phyloP scores from a whole-genome alignment of 2,329 filamentous ascomycete genomes.

The Fusarium palustre region DNA sequence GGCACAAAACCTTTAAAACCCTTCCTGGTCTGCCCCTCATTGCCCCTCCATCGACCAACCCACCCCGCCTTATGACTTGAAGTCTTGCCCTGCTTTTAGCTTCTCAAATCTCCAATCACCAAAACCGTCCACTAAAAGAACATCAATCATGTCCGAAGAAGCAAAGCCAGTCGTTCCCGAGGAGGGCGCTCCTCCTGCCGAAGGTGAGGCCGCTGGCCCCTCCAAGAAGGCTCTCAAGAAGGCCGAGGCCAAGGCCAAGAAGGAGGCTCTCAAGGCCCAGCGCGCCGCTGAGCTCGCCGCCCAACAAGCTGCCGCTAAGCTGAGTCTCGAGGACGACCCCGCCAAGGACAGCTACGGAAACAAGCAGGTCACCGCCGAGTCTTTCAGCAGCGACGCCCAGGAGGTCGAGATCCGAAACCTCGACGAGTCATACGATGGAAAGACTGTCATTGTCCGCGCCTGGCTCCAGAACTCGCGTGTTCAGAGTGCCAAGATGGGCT shows the following conservation, averaged over 20 bases:
- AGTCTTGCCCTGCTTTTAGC: conserved; percentile 1
- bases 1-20: conserved; percentile 8
- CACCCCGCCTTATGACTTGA: conserved; percentile 23
- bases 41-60: conserved; percentile 5
- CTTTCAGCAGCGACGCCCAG: conserved; percentile 67
- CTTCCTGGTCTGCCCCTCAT: conserved; percentile 11
- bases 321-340: conserved; percentile 70
- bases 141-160: conserved; percentile 12
- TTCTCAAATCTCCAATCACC: background rate
- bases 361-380: conserved; percentile 58
- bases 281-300: conserved; percentile 80
- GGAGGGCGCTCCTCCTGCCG: conserved; percentile 7
- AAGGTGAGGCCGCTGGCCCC: conserved; percentile 41
- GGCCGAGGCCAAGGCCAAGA: conserved; percentile 85
- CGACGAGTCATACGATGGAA: conserved; percentile 72
- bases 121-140: background rate
- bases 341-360: conserved; percentile 85
- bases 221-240: conserved; percentile 83
- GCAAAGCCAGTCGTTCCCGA: background rate
- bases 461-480: conserved; percentile 89
- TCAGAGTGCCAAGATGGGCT: conserved; percentile 92
- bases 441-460: conserved; percentile 79
- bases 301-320: conserved; percentile 73
- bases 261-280: conserved; percentile 83
- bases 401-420: conserved; percentile 72